Base-by-base conservation (phyloP, 805 yeast genomes). In the Dipodascopsis uninucleata region DNA sequence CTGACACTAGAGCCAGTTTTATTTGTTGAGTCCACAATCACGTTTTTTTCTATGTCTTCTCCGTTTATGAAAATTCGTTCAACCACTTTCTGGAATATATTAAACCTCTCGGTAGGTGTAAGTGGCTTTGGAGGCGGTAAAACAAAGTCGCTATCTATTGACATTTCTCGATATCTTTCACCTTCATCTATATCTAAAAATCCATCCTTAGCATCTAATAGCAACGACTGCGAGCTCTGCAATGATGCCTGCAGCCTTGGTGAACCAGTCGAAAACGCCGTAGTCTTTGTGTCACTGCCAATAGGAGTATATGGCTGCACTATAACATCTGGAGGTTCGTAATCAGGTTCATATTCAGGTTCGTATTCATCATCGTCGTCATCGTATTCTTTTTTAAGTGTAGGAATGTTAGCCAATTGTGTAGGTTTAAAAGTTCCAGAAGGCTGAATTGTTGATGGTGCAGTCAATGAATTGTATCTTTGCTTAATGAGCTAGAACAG, bases 41-140 rank as follows among this genome's bases (percentile, higher is more conserved):
- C 23, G 22, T 39, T 39, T 17, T 33, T 37, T 22, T 40, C 45
- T 9, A 49, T 39, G 16, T 31, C 42, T 8, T 38, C 39, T 32
- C 48, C 45, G 23, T 34, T 47, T 18, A 33, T 32, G 35, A 57
- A 43, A 9, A 58, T 38, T n/a, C 61, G 50, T 34, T 73, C 68
- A n/a, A 84, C 70, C 20, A 83, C 76, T 4, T 78, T 61, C 20
- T 69, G 67, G 26, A 85, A 62, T 46, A 81, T 82, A 12, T 70
- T 72, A 52, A 77, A 72, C 58, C 81, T 81, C 29, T 77, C 80
- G 20, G 71, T 74, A 10, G 70, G 64, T 3, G 76, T 66, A 44
- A 85, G 63, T 6, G 67, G 65, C 34, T 67, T 59, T 33, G 53
- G 46, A 9, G 40, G 21, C 7, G 47, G 41, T 14, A 49, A 22